phyloP scores from a whole-genome alignment of 2,329 filamentous ascomycete species.

The Raffaelea albimanens region DNA sequence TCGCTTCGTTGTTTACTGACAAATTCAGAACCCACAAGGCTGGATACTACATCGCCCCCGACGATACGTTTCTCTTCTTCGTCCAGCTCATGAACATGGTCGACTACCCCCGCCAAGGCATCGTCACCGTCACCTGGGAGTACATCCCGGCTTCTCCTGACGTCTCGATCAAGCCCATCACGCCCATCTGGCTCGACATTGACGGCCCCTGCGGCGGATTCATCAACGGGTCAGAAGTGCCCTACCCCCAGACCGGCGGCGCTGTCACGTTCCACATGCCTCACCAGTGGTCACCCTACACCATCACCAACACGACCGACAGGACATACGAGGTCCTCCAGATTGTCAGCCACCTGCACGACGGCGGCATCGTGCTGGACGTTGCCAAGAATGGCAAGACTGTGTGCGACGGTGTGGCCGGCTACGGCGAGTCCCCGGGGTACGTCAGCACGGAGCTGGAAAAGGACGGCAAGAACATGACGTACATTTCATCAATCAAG shows the following conservation, averaged over 20 bases:
- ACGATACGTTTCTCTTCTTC: constrained; percentile 8
- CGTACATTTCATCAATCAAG: too few species aligned
- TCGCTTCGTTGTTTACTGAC: too few species aligned
- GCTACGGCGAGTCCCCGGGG: constrained; percentile 12
- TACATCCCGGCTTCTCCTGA: constrained; percentile 8
- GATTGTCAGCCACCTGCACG: constrained; percentile 10
- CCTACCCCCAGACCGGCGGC: constrained; percentile 3
- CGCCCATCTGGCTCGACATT: constrained; percentile 18
- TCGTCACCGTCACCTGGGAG: constrained; percentile 15
- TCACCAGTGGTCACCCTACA: too few species aligned
- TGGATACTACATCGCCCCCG: constrained; percentile 13
- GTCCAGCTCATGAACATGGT: constrained; percentile 16
- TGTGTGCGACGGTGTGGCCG: constrained; percentile 10
- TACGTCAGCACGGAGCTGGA: constrained; percentile 4
- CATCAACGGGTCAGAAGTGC: constrained; percentile 8
- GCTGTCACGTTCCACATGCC: constrained; percentile 5
- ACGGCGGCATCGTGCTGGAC: constrained; percentile 11
- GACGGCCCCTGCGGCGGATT: constrained; percentile 13
- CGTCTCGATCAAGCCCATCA: too few species aligned
- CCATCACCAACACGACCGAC: not conserved
- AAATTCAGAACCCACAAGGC: constrained; percentile 12
- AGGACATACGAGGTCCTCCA: constrained; percentile 8
- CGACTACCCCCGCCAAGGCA: constrained; percentile 6
- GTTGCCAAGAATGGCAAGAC: constrained; percentile 7
- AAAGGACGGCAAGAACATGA: too few species aligned